Evolutionary conservation across 2,329 filamentous ascomycete genomes (phyloP).

Genomic region (Periconia sp.): DNA sequence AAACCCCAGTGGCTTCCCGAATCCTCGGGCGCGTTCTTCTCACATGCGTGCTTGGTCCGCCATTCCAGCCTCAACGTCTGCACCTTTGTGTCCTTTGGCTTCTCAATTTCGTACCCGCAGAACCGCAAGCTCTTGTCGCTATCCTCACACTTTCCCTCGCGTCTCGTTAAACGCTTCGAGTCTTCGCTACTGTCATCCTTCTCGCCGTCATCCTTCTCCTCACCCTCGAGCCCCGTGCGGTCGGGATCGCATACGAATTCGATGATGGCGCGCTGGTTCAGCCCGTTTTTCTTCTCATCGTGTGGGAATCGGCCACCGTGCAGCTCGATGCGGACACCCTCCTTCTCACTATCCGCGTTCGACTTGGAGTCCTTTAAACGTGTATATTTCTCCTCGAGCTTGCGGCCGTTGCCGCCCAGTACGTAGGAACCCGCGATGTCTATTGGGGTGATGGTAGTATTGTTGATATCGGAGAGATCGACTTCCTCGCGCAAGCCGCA

Average conservation of each 20-base stretch:
- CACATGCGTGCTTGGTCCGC: conserved; percentile 84
- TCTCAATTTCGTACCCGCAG: conserved; percentile 66
- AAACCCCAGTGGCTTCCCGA: conserved; percentile 77
- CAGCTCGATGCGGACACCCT: conserved; percentile 73
- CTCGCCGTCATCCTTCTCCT: conserved; percentile 62
- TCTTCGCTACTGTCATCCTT: conserved; percentile 57
- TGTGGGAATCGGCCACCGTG: conserved; percentile 57
- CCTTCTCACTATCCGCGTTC: conserved; percentile 64
- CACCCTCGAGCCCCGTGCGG: conserved; percentile 70
- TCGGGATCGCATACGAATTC: conserved; percentile 81
- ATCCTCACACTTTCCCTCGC: conserved; percentile 36
- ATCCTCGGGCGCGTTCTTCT: conserved; percentile 43
- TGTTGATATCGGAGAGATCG: conserved; percentile 50
- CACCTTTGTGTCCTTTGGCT: conserved; percentile 50
- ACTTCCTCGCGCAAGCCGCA: conserved; percentile 71
- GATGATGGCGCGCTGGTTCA: conserved; percentile 73
- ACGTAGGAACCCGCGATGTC: conserved; percentile 74
- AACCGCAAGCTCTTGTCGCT: conserved; percentile 66
- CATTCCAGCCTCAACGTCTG: conserved; percentile 76
- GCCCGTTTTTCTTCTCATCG: conserved; percentile 50
- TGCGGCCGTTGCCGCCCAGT: conserved; percentile 52
- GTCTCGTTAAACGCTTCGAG: conserved; percentile 17
- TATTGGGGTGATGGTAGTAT: conserved; percentile 60
- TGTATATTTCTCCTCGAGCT: conserved; percentile 66
- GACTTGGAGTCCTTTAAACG: conserved; percentile 67